phyloP scores from a whole-genome alignment of 352 stramenopile species.

The Pythium guiyangense region DNA sequence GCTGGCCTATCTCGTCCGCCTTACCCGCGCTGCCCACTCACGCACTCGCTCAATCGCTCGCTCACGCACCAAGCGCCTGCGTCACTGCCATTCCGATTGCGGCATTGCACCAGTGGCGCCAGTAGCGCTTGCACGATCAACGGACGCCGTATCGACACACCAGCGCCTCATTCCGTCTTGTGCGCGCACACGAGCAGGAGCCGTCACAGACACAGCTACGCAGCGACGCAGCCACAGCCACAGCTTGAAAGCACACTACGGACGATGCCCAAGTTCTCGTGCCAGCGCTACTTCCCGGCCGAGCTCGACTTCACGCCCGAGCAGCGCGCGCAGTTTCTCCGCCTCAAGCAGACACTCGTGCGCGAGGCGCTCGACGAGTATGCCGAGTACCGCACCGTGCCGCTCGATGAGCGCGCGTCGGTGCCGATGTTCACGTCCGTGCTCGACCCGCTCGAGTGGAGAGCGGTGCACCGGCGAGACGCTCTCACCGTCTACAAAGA shows the following conservation, averaged over 20 bases:
- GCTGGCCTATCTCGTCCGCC: too few relatives aligned
- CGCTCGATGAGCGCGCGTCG: slow-evolving; percentile 15
- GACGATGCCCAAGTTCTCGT: slow-evolving; percentile 1
- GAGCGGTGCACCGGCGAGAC: slow-evolving; percentile 23
- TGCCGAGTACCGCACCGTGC: slow-evolving; percentile 24
- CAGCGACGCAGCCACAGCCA: background rate
- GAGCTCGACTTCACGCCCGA: slow-evolving; percentile 19
- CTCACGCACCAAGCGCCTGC: background rate
- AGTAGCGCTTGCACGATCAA: too few relatives aligned
- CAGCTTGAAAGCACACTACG: too few relatives aligned
- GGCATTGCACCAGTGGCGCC: too few relatives aligned
- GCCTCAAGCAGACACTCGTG: slow-evolving; percentile 23
- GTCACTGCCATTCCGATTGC: too few relatives aligned
- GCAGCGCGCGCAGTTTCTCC: slow-evolving; percentile 20
- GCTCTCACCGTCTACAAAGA: slow-evolving; percentile 42
- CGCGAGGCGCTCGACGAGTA: slow-evolving; percentile 26
- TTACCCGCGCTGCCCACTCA: too few relatives aligned
- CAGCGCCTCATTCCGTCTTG: too few relatives aligned
- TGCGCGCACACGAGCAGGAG: too few relatives aligned
- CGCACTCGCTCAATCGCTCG: too few relatives aligned
- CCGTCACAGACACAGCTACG: background rate
- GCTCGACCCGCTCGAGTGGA: slow-evolving; percentile 32
- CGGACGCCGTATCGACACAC: too few relatives aligned
- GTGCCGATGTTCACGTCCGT: slow-evolving; percentile 12
- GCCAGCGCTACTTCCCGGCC: slow-evolving; percentile 8